phyloP scores from a whole-genome alignment of 2,329 filamentous ascomycete species.

The Colletotrichum sublineola region DNA sequence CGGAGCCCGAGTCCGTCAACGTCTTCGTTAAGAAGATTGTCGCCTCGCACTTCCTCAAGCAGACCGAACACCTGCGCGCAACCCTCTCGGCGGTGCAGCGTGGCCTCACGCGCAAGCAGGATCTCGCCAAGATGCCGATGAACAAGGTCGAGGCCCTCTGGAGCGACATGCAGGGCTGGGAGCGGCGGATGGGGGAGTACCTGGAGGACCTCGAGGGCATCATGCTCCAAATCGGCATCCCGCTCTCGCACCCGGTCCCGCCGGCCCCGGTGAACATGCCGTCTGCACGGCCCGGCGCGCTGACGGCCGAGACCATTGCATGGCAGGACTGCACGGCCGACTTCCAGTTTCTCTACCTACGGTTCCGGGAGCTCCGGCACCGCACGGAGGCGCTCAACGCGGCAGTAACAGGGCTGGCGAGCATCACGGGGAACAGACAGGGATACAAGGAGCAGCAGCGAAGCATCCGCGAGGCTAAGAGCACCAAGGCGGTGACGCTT shows the following conservation, averaged over 20 bases:
- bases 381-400: constrained; percentile 45
- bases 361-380: constrained; percentile 45
- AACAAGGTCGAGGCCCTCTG: constrained; percentile 46
- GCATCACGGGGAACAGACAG: constrained; percentile 46
- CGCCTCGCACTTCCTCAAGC: constrained; percentile 45
- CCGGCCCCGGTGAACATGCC: not conserved
- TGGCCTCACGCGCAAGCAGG: constrained; percentile 46
- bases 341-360: constrained; percentile 45
- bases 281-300: not conserved
- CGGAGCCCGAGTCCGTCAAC: constrained; percentile 37
- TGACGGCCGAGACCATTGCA: constrained; percentile 11
- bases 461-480: constrained; percentile 46
- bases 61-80: constrained; percentile 44
- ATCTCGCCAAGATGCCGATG: constrained; percentile 44
- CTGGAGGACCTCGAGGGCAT: constrained; percentile 46
- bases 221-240: constrained; percentile 47
- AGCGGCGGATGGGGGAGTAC: constrained; percentile 47
- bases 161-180: constrained; percentile 47
- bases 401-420: constrained; percentile 45
- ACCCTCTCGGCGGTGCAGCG: constrained; percentile 45
- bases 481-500: constrained; percentile 45
- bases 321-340: constrained; percentile 44
- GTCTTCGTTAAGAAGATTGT: constrained; percentile 46
- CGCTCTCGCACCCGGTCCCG: constrained; percentile 37
- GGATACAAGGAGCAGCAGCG: constrained; percentile 45